Evolutionary conservation across 129 eudicot genomes (phyloP).

Genomic region (Flaveria trinervia): DNA sequence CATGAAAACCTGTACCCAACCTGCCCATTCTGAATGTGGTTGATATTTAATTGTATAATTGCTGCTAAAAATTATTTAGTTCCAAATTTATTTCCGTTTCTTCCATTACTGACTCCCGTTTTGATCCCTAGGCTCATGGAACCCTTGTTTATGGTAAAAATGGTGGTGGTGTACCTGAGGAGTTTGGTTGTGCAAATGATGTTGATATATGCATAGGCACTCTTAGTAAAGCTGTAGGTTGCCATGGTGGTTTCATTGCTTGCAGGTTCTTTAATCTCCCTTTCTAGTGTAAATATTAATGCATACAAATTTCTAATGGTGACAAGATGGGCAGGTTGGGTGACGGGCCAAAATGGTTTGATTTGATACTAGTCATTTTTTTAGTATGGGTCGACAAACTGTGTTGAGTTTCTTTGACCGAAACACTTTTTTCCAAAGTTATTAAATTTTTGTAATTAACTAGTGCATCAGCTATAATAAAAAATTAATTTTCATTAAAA

Average conservation of each 20-base stretch:
- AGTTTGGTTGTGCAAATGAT: conserved; percentile 77
- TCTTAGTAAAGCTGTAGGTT: conserved; percentile 98
- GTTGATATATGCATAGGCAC: conserved; percentile 97
- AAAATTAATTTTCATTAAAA: not conserved
- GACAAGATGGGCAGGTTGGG: conserved; percentile 15
- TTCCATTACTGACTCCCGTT: not conserved
- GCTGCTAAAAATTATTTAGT: not conserved
- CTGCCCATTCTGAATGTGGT: conserved; percentile 8
- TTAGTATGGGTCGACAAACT: not conserved
- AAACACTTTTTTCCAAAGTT: not conserved
- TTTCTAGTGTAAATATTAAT: conserved; percentile 2
- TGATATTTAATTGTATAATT: not conserved
- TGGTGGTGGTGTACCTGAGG: conserved; percentile 96
- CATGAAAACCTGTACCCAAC: not conserved
- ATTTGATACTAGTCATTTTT: not conserved
- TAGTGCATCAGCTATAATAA: not conserved
- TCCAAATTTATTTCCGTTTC: not conserved
- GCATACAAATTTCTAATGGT: conserved; percentile 2
- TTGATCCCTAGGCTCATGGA: conserved; percentile 80
- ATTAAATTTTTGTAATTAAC: not conserved
- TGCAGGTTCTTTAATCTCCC: conserved; percentile 67
- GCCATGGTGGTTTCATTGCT: conserved; percentile 98
- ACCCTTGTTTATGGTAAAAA: conserved; percentile 92
- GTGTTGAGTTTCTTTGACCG: not conserved
- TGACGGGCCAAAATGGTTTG: conserved; percentile 2